phyloP scores from a whole-genome alignment of 768 basidiomycete species.

The Termitomyces eurrhizus region DNA sequence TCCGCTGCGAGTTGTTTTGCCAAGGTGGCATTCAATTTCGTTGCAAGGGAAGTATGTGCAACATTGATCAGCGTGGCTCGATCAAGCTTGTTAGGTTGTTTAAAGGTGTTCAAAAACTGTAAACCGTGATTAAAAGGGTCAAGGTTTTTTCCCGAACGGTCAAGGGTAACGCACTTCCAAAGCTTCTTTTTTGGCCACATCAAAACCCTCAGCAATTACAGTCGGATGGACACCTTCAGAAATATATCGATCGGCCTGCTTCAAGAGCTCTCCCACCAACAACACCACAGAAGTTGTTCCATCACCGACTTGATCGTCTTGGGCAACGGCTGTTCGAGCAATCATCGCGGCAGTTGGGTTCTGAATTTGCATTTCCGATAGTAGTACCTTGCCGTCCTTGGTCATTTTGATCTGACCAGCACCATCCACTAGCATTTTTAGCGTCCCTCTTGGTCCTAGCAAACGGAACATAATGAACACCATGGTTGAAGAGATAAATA shows the following conservation, averaged over 20 bases:
- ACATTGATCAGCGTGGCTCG: slow-evolving; percentile 90
- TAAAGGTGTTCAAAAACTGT: slow-evolving; percentile 93
- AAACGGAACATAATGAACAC: slow-evolving; percentile 8
- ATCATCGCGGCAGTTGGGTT: slow-evolving; percentile 99
- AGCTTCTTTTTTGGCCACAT: slow-evolving; percentile 96
- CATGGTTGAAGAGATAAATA: not conserved
- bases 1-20: slow-evolving; percentile 88
- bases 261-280: slow-evolving; percentile 91
- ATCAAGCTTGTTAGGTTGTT: slow-evolving; percentile 72
- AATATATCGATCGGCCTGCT: slow-evolving; percentile 97
- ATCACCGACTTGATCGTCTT: slow-evolving; percentile 99
- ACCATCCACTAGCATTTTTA: slow-evolving; percentile 99
- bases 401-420: slow-evolving; percentile 99
- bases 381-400: slow-evolving; percentile 96
- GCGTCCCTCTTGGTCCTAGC: slow-evolving; percentile 89
- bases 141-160: slow-evolving; percentile 2
- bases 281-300: slow-evolving; percentile 97
- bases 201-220: slow-evolving; percentile 92
- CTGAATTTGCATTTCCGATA: slow-evolving; percentile 99
- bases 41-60: slow-evolving; percentile 92
- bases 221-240: slow-evolving; percentile 98
- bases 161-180: slow-evolving; percentile 56
- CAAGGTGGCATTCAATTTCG: slow-evolving; percentile 80
- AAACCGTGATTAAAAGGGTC: slow-evolving; percentile 6
- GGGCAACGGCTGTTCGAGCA: slow-evolving; percentile 95